Evolutionary conservation across 306 rosid species (phyloP).

Genomic region (Ziziphus jujuba): DNA sequence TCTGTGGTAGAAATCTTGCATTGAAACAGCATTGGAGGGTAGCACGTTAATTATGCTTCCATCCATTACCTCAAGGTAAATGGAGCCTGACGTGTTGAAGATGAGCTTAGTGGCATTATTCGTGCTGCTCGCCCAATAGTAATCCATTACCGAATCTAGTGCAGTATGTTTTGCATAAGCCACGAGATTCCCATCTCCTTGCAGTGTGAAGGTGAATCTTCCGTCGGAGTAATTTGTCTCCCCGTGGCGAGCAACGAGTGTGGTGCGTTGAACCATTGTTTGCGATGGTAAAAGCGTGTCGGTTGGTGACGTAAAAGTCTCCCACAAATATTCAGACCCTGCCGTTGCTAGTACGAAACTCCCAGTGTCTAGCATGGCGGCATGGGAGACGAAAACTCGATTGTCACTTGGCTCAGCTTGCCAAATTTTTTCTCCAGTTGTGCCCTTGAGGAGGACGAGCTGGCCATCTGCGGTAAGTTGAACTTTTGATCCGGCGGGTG

Average conservation of each 20-base stretch:
- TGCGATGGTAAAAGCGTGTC: constrained; percentile 64
- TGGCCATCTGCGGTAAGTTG: constrained; percentile 31
- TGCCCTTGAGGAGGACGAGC: constrained; percentile 29
- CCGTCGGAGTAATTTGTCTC: constrained; percentile 43
- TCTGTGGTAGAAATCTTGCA: constrained; percentile 36
- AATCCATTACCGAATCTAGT: not conserved
- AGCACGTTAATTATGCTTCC: not conserved
- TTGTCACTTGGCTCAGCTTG: not conserved
- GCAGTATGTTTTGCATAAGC: constrained; percentile 41
- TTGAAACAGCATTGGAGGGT: not conserved
- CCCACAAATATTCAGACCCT: constrained; percentile 32
- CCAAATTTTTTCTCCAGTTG: constrained; percentile 20
- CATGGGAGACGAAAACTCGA: constrained; percentile 4
- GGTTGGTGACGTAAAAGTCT: constrained; percentile 52
- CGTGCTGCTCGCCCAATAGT: constrained; percentile 4
- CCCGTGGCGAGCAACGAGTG: constrained; percentile 23
- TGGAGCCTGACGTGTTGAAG: constrained; percentile 41
- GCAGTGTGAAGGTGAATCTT: constrained; percentile 35
- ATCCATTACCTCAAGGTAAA: constrained; percentile 6
- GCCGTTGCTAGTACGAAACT: constrained; percentile 44
- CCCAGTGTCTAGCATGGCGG: constrained; percentile 55
- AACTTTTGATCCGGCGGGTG: constrained; percentile 30
- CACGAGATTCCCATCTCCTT: not conserved
- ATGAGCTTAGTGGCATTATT: constrained; percentile 10
- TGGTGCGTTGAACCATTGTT: not conserved